A percentile compares a stretch with the other conserved stretches of the same genome.
Conservation (phyloP, 139 green algal genomes). For the Spirogloea muscicola region DNA sequence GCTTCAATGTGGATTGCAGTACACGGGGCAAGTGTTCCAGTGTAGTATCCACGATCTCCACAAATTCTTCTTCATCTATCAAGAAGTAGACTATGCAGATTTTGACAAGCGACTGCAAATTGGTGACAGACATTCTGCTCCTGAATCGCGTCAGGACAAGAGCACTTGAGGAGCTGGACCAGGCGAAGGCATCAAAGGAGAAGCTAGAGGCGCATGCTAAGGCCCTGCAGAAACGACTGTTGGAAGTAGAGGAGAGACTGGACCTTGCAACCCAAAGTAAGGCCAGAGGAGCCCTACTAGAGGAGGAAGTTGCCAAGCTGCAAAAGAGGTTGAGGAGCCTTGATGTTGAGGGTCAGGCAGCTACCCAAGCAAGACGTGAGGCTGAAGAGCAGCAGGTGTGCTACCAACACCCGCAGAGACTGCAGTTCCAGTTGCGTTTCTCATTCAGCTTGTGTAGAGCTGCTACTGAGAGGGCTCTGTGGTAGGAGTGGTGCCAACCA, state of each 20-base stretch:
- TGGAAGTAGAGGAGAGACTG: conserved; percentile 32
- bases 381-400: no score
- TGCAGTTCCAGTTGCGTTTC: no score
- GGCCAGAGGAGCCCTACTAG: conserved; percentile 15
- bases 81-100: not conserved
- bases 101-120: not conserved
- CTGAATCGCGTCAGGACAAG: conserved; percentile 41
- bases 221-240: conserved; percentile 21
- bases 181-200: conserved; percentile 9
- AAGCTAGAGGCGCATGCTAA: conserved; percentile 16
- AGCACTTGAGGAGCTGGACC: conserved; percentile 37
- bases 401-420: no score
- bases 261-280: conserved; percentile 25
- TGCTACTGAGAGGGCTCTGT: no score
- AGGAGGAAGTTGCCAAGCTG: conserved; percentile 29
- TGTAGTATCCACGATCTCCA: not conserved
- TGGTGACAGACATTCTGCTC: conserved; percentile 42
- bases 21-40: no score
- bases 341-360: no score
- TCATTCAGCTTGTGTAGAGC: no score
- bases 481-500: no score
- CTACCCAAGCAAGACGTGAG: no score
- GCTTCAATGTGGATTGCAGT: not conserved
- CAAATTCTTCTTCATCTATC: not conserved
- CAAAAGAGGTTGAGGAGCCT: conserved; percentile 24